Conservation (phyloP, 2,329 filamentous ascomycete species). For the Bertia moriformis region DNA sequence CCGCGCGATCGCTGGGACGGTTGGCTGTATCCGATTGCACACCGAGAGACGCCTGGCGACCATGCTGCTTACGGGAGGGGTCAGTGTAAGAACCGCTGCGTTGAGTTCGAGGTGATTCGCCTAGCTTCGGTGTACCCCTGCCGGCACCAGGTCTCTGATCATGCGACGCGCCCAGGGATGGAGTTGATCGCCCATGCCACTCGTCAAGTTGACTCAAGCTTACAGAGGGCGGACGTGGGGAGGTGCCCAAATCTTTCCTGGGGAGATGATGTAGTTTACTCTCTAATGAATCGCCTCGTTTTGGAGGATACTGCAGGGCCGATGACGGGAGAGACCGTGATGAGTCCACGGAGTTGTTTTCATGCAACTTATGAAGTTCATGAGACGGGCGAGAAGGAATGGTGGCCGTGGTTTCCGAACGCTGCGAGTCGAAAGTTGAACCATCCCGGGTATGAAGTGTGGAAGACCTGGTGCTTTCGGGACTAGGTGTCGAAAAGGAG, state of each 20-base stretch:
- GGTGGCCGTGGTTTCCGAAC: neutral
- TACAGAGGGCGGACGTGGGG: neutral
- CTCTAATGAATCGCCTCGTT: slow-evolving; percentile 1
- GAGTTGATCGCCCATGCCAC: neutral
- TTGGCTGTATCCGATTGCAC: slow-evolving; percentile 17
- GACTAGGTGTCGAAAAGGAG: neutral
- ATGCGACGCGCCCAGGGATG: too few species aligned
- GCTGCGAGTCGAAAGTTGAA: neutral
- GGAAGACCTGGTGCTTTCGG: neutral
- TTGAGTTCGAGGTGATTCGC: neutral
- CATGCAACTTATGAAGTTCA: neutral
- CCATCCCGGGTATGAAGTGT: neutral
- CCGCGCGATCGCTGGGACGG: slow-evolving; percentile 19
- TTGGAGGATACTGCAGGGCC: neutral
- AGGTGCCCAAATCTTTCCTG: neutral
- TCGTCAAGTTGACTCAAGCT: neutral
- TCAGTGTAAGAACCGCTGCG: slow-evolving; percentile 5
- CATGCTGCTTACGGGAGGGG: slow-evolving; percentile 4
- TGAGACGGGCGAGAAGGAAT: neutral
- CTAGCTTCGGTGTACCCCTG: neutral
- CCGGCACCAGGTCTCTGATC: too few species aligned
- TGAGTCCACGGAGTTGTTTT: neutral
- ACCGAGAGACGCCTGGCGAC: slow-evolving; percentile 33
- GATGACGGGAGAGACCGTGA: neutral
- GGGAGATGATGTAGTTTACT: neutral